Conservation (phyloP, 768 basidiomycete genomes). For the Cyclocybe aegerita region DNA sequence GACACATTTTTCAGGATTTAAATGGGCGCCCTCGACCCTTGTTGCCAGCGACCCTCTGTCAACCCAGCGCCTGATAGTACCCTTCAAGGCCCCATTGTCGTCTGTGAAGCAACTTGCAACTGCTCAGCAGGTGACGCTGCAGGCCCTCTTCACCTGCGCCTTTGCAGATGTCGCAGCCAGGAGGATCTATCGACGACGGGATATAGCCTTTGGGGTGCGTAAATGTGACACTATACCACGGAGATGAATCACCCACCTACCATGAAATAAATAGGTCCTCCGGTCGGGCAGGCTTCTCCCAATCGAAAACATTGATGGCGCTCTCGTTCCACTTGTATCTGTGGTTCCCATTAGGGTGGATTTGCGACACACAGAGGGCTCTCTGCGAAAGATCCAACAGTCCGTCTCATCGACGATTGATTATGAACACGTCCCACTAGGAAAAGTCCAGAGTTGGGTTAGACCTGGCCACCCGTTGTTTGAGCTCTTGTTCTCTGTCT, state of each 20-base stretch:
- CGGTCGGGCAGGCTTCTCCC: slow-evolving; percentile 34
- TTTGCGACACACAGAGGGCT: slow-evolving; percentile 12
- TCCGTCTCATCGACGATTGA: slow-evolving; percentile 27
- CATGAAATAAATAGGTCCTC: slow-evolving; percentile 22
- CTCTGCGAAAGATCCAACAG: slow-evolving; percentile 23
- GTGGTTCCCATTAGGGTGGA: slow-evolving; percentile 29
- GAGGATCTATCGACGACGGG: slow-evolving; percentile 22
- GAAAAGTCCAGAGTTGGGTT: slow-evolving; percentile 32
- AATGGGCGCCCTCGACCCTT: slow-evolving; percentile 18
- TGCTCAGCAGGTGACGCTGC: slow-evolving; percentile 28
- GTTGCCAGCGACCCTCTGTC: not conserved
- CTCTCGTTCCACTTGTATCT: slow-evolving; percentile 28
- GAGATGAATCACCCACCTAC: not conserved
- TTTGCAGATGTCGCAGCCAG: slow-evolving; percentile 26
- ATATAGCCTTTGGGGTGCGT: slow-evolving; percentile 34
- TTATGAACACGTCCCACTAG: slow-evolving; percentile 29
- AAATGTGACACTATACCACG: not conserved
- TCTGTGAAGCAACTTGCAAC: slow-evolving; percentile 23
- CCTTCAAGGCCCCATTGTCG: slow-evolving; percentile 22
- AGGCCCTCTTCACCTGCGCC: slow-evolving; percentile 28
- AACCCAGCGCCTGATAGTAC: slow-evolving; percentile 10
- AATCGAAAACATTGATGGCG: slow-evolving; percentile 25
- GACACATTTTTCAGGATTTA: slow-evolving; percentile 23
- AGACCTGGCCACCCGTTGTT: slow-evolving; percentile 29
- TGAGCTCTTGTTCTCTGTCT: slow-evolving; percentile 31